phyloP scores from a whole-genome alignment of 2,329 filamentous ascomycete genomes.

The Calycina herbarum region DNA sequence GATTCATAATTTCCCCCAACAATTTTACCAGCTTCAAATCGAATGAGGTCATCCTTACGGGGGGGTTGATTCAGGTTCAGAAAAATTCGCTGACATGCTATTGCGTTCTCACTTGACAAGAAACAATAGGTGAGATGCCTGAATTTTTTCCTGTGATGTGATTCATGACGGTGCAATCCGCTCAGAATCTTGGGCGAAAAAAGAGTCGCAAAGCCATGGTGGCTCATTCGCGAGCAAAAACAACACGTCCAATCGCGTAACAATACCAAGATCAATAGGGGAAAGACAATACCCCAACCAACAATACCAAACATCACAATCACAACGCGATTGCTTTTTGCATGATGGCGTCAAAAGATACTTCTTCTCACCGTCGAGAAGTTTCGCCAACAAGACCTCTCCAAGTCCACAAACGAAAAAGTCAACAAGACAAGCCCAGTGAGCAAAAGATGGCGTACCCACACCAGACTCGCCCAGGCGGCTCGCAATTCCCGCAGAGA shows the following conservation, averaged over 20 bases:
- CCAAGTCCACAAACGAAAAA: background rate
- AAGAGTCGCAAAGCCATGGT: too few species aligned
- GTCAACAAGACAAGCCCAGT: background rate
- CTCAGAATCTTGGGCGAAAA: too few species aligned
- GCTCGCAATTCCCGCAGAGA: background rate
- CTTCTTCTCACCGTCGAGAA: background rate
- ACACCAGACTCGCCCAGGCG: background rate
- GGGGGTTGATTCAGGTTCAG: too few species aligned
- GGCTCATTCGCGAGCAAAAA: too few species aligned
- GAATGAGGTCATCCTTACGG: too few species aligned
- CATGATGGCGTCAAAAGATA: slow-evolving; percentile 1
- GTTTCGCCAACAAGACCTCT: background rate
- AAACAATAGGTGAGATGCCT: too few species aligned
- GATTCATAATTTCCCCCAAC: too few species aligned
- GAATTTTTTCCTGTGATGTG: too few species aligned
- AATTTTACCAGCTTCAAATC: too few species aligned
- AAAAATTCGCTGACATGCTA: too few species aligned
- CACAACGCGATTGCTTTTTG: background rate
- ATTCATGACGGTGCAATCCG: too few species aligned
- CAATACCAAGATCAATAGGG: background rate
- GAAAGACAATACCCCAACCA: background rate
- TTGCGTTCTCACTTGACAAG: too few species aligned
- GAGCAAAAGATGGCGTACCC: background rate
- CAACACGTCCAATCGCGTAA: slow-evolving; percentile 1
- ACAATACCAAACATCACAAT: slow-evolving; percentile 2